Evolutionary conservation across 192 early-diverging fungal species (phyloP).

Genomic region (Rhizophagus prolifer): DNA sequence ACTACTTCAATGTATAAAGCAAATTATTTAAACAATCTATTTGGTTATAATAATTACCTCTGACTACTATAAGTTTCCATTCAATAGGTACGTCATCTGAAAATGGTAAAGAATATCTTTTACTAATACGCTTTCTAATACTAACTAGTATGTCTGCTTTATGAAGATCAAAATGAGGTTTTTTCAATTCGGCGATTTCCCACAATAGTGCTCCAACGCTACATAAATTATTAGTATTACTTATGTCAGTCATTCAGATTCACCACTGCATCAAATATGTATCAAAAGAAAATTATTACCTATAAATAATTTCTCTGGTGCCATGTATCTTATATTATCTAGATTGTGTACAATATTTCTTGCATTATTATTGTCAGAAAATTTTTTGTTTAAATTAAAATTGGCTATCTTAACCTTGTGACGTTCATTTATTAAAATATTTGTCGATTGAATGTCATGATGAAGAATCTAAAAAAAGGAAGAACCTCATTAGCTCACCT

Average conservation of each 20-base stretch:
- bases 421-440: not conserved
- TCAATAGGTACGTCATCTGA: not conserved
- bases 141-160: not conserved
- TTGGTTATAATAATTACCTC: not conserved
- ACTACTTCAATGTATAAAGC: no score
- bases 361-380: not conserved
- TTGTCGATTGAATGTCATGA: slow-evolving; percentile 11
- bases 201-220: slow-evolving; percentile 12
- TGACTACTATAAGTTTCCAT: not conserved
- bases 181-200: slow-evolving; percentile 18
- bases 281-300: not conserved
- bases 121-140: not conserved
- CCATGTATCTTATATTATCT: slow-evolving; percentile 20
- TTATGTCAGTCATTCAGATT: no score
- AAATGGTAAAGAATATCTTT: not conserved
- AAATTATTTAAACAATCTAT: not conserved
- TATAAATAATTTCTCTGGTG: slow-evolving; percentile 7
- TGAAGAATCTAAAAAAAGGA: slow-evolving; percentile 10
- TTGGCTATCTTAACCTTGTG: slow-evolving; percentile 6
- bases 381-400: not conserved
- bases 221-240: not conserved
- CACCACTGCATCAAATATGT: no score
- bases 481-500: not conserved
- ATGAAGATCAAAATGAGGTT: not conserved
- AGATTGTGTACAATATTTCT: not conserved